phyloP scores from a whole-genome alignment of 257 asterid species.

The Salvia hispanica region DNA sequence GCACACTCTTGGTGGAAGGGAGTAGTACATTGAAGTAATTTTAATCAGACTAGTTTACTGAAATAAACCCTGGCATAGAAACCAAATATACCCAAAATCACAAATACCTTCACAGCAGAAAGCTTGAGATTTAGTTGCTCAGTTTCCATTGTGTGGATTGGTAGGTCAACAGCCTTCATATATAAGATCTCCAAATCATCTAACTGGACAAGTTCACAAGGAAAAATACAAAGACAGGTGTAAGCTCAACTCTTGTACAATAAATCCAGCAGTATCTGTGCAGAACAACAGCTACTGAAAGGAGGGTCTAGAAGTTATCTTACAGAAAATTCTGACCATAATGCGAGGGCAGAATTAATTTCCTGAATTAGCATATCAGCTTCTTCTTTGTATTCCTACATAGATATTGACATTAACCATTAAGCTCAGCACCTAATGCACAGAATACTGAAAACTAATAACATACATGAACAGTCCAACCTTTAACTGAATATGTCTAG shows the following conservation, averaged over 20 bases:
- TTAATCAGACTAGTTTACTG: not conserved
- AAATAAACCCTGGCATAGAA: constrained; percentile 15
- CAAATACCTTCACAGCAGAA: constrained; percentile 70
- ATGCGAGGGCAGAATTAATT: constrained; percentile 58
- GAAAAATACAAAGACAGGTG: not conserved
- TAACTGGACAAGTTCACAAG: constrained; percentile 47
- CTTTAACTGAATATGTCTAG: constrained; percentile 60
- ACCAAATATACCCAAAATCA: constrained; percentile 6
- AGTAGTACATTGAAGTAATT: constrained; percentile 15
- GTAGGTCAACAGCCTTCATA: constrained; percentile 51
- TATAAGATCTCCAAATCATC: constrained; percentile 68
- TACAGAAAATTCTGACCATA: constrained; percentile 55
- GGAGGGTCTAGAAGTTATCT: constrained; percentile 38
- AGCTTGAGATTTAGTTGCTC: constrained; percentile 61
- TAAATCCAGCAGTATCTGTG: not conserved
- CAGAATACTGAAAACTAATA: constrained; percentile 9
- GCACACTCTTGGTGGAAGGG: too few species aligned
- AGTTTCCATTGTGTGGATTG: constrained; percentile 62
- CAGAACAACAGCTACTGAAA: constrained; percentile 14
- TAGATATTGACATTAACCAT: constrained; percentile 25
- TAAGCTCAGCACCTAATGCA: constrained; percentile 33
- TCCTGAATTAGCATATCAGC: constrained; percentile 64
- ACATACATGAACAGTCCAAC: constrained; percentile 41
- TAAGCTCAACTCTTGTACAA: constrained; percentile 20
- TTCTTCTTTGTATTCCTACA: constrained; percentile 63